Conservation (phyloP, 495 filamentous ascomycete species). For the Xylaria bambusicola region DNA sequence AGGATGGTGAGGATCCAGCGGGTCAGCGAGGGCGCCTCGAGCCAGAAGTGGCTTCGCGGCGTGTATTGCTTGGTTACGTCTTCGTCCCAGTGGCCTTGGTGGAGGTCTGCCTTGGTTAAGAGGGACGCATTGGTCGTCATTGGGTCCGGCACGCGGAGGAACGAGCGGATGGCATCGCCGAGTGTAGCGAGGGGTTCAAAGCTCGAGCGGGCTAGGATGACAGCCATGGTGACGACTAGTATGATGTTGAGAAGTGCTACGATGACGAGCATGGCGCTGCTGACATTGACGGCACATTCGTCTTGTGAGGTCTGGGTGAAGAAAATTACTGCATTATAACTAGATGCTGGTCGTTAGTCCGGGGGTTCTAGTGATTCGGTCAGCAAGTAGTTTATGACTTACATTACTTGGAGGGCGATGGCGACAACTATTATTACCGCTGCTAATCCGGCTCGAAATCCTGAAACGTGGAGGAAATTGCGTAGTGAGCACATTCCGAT, state of each 20-base stretch:
- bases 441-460: conserved; percentile 39
- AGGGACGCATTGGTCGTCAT: conserved; percentile 38
- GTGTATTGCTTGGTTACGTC: conserved; percentile 41
- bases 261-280: conserved; percentile 41
- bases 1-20: conserved; percentile 36
- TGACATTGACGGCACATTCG: conserved; percentile 44
- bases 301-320: conserved; percentile 35
- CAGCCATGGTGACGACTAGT: conserved; percentile 35
- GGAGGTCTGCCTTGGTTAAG: conserved; percentile 43
- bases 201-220: conserved; percentile 32
- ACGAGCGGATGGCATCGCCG: conserved; percentile 50
- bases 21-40: conserved; percentile 38
- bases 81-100: conserved; percentile 39
- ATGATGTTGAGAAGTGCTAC: conserved; percentile 44
- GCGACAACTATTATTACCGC: conserved; percentile 39
- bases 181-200: conserved; percentile 46
- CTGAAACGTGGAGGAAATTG: conserved; percentile 46
- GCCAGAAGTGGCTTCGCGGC: conserved; percentile 43
- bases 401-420: conserved; percentile 47
- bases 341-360: conserved; percentile 24
- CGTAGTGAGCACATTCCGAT: conserved; percentile 54
- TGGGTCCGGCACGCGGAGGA: conserved; percentile 40
- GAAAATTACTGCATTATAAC: conserved; percentile 51
- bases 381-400: conserved; percentile 12
- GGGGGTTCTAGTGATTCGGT: neutral